Conservation (phyloP, 202 grass and related monocot genomes). For the Schoenoplectus triqueter region DNA sequence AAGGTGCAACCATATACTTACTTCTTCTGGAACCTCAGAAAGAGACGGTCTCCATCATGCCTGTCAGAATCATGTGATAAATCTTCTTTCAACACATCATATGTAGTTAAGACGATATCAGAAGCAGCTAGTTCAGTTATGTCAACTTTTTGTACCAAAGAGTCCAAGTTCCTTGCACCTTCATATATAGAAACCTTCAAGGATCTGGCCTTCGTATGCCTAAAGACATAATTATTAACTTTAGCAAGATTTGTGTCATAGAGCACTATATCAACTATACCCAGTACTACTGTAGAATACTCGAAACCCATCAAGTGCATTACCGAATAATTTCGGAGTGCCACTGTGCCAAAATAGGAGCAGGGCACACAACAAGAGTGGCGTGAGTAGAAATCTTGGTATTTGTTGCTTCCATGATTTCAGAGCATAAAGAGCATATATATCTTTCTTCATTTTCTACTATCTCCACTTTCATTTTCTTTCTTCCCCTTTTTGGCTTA, state of each 20-base stretch:
- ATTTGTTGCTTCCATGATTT: conserved; percentile 78
- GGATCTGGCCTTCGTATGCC: conserved; percentile 80
- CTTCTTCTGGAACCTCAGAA: conserved; percentile 95
- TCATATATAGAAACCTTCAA: conserved; percentile 92
- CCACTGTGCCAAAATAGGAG: conserved; percentile 89
- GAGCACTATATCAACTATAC: conserved; percentile 29
- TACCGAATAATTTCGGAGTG: conserved; percentile 93
- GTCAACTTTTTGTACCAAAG: conserved; percentile 48
- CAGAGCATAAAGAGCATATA: conserved; percentile 68
- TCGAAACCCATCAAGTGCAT: conserved; percentile 35
- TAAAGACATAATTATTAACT: conserved; percentile 51
- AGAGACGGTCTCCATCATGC: conserved; percentile 78
- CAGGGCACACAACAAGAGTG: conserved; percentile 89
- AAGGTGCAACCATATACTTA: conserved; percentile 33
- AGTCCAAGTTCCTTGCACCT: conserved; percentile 78
- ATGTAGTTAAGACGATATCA: conserved; percentile 96
- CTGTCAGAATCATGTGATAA: conserved; percentile 96
- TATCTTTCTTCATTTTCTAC: conserved; percentile 61
- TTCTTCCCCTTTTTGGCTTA: conserved; percentile 66
- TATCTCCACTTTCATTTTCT: conserved; percentile 54
- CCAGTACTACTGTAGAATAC: conserved; percentile 46
- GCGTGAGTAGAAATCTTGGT: conserved; percentile 59
- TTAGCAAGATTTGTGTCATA: conserved; percentile 12
- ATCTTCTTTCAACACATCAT: conserved; percentile 97
- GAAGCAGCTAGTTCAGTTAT: conserved; percentile 62